Percentiles rank a stretch among this genome's conserved stretches.
phyloP scores from a whole-genome alignment of 106 monocot genomes.

The Dendrobium huoshanense region DNA sequence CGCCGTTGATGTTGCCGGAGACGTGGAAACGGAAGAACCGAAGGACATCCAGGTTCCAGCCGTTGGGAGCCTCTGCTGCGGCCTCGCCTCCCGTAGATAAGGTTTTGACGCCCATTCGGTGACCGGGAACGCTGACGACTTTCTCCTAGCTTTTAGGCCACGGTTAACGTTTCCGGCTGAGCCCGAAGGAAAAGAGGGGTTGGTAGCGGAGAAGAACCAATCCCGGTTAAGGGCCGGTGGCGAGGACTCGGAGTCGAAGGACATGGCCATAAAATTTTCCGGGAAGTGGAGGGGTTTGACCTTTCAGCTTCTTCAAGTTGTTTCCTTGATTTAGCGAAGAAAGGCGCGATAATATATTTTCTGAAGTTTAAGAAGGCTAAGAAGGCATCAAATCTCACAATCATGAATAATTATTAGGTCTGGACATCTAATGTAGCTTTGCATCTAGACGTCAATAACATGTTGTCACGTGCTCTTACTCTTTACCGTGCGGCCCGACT shows the following conservation, averaged over 20 bases:
- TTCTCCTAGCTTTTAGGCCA: constrained; percentile 2
- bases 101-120: constrained; percentile 15
- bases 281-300: not conserved
- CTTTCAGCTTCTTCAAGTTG: not conserved
- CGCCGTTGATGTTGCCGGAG: not conserved
- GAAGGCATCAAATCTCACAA: too few relatives aligned
- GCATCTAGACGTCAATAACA: too few relatives aligned
- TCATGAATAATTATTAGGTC: too few relatives aligned
- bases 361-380: too few relatives aligned
- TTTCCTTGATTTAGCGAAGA: too few relatives aligned
- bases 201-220: constrained; percentile 44
- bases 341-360: too few relatives aligned
- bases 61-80: not conserved
- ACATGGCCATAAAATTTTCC: constrained; percentile 14
- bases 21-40: not conserved
- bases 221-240: constrained; percentile 30
- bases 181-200: constrained; percentile 20
- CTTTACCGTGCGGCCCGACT: too few relatives aligned
- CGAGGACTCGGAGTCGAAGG: constrained; percentile 22
- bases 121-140: constrained; percentile 1
- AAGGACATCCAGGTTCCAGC: constrained; percentile 10
- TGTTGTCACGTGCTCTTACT: too few relatives aligned
- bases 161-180: not conserved
- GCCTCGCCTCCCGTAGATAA: constrained; percentile 18
- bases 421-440: too few relatives aligned